Evolutionary conservation across 768 basidiomycete species (phyloP), one percentile per base, ranked within the genome.

Genomic region (Chalciporus piperatus): DNA sequence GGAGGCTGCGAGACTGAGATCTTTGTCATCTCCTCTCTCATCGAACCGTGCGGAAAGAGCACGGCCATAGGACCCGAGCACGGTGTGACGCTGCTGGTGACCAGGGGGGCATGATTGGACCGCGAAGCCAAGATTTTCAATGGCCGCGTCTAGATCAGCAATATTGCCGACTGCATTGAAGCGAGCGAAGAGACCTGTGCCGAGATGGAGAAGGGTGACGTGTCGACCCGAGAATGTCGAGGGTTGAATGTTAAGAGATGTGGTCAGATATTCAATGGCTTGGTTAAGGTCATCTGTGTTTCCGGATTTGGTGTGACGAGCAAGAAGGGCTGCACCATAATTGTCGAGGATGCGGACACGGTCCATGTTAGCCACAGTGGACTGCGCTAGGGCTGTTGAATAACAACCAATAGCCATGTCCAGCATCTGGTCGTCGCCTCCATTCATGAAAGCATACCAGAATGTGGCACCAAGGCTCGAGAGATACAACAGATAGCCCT

Each of bases 391-490:
- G 9, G 57, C 64, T 11, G 13, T 33, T 14, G 51, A 27, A 38
- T 54, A 61, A 47, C 30, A 56, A 17, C 13, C 19, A 27, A 71
- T 48, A 7, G 65, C 67, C 40, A 43, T 50, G 22, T 68, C 51
- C 27, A 69, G 23, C 40, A 32, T 59, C 23, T 55, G 25, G 1
- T 19, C 1, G 10, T 62, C 50, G 9, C 59, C 67, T n/a, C 52
- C 43, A n/a, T 10, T 35, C 39, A 44, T 7, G 27, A 54, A 67
- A 10, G 54, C 9, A 23, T 25, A 23, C 23, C 19, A 30, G 33
- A 37, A 43, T 4, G 47, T 50, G 13, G 28, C 14, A 6, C 64
- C 64, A 1, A 61, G 54, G 38, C 32, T 41, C 2, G 33, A 56
- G 41, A 68, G 52, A 41, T 4, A 41, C 1, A 25, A 14, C 19